Evolutionary conservation across 2,329 filamentous ascomycete species (phyloP).

Genomic region (Blumeria hordei): DNA sequence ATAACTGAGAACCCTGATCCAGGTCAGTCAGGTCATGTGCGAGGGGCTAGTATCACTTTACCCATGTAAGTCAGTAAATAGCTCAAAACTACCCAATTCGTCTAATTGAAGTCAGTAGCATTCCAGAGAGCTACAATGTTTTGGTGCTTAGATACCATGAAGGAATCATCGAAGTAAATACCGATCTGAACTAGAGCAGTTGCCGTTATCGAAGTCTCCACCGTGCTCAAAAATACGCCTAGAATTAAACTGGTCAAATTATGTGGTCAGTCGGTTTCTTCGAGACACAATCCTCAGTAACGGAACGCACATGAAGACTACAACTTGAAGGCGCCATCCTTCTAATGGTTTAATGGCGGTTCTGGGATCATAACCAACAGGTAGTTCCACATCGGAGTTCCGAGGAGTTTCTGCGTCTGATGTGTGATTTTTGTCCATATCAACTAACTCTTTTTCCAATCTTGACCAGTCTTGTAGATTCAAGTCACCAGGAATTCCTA

Average conservation of each 20-base stretch:
- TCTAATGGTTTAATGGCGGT: background rate
- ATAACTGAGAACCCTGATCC: constrained; percentile 18
- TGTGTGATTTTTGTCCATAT: too few species aligned
- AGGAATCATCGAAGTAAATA: constrained; percentile 1
- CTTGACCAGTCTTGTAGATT: too few species aligned
- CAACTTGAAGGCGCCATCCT: background rate
- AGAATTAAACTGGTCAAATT: constrained; percentile 19
- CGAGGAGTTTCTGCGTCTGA: too few species aligned
- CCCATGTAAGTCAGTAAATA: constrained; percentile 2
- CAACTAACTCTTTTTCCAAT: too few species aligned
- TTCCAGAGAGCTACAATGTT: background rate
- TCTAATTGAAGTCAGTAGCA: background rate
- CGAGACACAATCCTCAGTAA: background rate
- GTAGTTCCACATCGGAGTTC: too few species aligned
- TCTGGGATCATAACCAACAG: background rate
- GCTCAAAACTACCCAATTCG: constrained; percentile 1
- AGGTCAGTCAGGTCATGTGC: background rate
- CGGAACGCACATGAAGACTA: constrained; percentile 1
- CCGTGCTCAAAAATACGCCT: constrained; percentile 30
- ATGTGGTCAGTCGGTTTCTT: background rate
- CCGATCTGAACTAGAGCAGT: constrained; percentile 30
- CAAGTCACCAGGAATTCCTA: too few species aligned
- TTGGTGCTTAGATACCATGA: background rate
- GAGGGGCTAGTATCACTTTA: background rate
- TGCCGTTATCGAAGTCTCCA: constrained; percentile 36